Evolutionary conservation across 1,139 yeast genomes (phyloP).

Genomic region (Yamadazyma dushanensis): DNA sequence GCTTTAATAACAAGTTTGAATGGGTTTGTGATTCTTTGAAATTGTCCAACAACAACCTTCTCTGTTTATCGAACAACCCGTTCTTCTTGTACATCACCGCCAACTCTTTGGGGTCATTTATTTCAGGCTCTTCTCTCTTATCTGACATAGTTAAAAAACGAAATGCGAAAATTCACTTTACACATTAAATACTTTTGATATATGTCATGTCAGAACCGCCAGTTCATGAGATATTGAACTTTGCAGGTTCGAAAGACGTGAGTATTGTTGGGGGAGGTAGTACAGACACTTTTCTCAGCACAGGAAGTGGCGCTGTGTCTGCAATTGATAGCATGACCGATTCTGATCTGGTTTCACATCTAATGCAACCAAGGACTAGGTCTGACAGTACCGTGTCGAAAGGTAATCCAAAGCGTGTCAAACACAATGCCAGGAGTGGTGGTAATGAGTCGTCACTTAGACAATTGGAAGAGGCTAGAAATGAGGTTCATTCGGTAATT

Average conservation of each 20-base stretch:
- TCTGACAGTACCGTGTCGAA: constrained; percentile 6
- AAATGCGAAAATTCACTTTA: neutral
- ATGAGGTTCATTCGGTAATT: constrained; percentile 17
- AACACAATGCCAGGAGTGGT: constrained; percentile 11
- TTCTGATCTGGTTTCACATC: too few relatives aligned
- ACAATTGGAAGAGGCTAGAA: constrained; percentile 15
- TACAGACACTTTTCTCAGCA: too few relatives aligned
- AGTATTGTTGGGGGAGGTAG: neutral
- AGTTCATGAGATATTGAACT: constrained; percentile 1
- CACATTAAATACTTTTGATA: too few relatives aligned
- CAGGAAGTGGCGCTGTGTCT: constrained; percentile 9
- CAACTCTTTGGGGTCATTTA: constrained; percentile 40
- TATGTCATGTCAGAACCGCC: neutral
- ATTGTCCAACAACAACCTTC: constrained; percentile 43
- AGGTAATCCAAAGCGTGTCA: constrained; percentile 1
- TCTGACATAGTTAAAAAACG: neutral
- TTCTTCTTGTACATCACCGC: constrained; percentile 47
- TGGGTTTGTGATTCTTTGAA: constrained; percentile 48
- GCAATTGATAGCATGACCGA: too few relatives aligned
- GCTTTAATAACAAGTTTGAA: constrained; percentile 39
- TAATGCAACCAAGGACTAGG: constrained; percentile 10
- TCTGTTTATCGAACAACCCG: constrained; percentile 50
- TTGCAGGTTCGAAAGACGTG: neutral
- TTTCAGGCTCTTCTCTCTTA: constrained; percentile 1
- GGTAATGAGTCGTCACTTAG: constrained; percentile 11